Evolutionary conservation across 306 rosid species (phyloP).

Genomic region (Rubus parviflorus): DNA sequence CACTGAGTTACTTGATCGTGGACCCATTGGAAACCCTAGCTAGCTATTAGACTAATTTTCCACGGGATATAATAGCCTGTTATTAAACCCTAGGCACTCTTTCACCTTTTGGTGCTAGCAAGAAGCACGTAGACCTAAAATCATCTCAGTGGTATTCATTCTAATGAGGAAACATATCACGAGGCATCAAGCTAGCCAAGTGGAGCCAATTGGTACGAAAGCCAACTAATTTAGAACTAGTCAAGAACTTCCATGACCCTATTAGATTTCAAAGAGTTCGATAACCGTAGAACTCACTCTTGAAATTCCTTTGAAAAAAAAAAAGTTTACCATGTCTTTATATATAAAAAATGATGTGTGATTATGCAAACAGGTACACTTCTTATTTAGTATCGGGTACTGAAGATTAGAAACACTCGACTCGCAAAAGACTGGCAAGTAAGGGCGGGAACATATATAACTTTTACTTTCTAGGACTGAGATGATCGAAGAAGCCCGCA

Average conservation of each 20-base stretch:
- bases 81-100: neutral
- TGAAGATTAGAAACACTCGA: no score
- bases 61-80: neutral
- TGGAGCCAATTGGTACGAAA: slow-evolving; percentile 2
- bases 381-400: no score
- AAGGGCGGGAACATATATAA: no score
- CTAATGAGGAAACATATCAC: slow-evolving; percentile 9
- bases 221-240: neutral
- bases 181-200: slow-evolving; percentile 7
- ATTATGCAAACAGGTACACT: no score
- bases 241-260: neutral
- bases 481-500: no score
- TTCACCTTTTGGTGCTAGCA: neutral
- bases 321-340: neutral
- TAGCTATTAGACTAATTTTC: neutral
- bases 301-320: neutral
- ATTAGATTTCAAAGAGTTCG: neutral
- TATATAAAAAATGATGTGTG: neutral
- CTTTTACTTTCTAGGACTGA: no score
- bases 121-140: neutral
- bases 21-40: neutral
- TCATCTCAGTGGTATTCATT: neutral
- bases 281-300: neutral
- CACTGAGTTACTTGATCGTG: neutral
- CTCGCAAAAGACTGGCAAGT: no score